Evolutionary conservation across 371 early-diverging fungal genomes (phyloP).

Genomic region (Syncephalastrum sp.): DNA sequence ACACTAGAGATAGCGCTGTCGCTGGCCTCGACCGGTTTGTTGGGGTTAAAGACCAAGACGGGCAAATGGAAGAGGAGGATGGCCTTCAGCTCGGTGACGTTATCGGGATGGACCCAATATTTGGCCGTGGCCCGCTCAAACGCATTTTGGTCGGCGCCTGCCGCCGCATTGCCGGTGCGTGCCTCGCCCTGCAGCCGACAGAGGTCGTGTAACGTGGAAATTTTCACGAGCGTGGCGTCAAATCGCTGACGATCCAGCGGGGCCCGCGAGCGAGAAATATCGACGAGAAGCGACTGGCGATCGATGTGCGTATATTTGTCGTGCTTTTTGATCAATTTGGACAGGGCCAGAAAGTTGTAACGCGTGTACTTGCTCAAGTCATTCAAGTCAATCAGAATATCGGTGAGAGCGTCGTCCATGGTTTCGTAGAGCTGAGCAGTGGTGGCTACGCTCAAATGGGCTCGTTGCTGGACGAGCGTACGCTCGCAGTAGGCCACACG

Average conservation of each 20-base stretch:
- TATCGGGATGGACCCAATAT: constrained; percentile 99
- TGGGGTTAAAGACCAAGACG: constrained; percentile 86
- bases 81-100: constrained; percentile 94
- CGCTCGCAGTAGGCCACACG: constrained; percentile 78
- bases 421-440: constrained; percentile 33
- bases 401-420: constrained; percentile 77
- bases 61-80: constrained; percentile 94
- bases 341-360: constrained; percentile 93
- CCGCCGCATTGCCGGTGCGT: constrained; percentile 52
- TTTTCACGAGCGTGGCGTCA: constrained; percentile 83
- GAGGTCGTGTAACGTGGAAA: constrained; percentile 85
- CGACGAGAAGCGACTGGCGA: constrained; percentile 25
- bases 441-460: constrained; percentile 18
- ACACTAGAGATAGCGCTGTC: constrained; percentile 93
- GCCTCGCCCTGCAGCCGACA: constrained; percentile 75
- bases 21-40: constrained; percentile 61
- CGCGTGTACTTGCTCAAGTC: constrained; percentile 93
- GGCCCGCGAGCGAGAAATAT: constrained; percentile 28
- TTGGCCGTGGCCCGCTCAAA: constrained; percentile 89
- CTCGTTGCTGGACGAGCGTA: constrained; percentile 28
- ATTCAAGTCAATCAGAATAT: constrained; percentile 81
- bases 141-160: constrained; percentile 67
- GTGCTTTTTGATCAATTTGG: constrained; percentile 93
- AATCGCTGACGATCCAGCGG: constrained; percentile 54
- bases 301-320: constrained; percentile 54